A percentile compares a stretch with the other conserved stretches of the same genome.
phyloP scores from a whole-genome alignment of 2,329 filamentous ascomycete genomes.

The Cercospora beticola region DNA sequence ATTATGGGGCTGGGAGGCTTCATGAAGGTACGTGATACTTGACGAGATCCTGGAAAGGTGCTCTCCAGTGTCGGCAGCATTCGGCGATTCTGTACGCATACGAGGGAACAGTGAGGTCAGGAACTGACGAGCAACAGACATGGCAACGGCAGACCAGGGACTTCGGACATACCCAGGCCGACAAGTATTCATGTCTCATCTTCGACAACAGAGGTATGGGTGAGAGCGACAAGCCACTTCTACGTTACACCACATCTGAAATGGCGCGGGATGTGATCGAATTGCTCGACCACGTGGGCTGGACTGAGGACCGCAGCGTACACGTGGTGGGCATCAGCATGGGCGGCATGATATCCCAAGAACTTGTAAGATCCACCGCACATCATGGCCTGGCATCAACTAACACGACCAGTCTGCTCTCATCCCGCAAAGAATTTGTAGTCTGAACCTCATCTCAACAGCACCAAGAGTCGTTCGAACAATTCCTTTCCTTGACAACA shows the following conservation, averaged over 20 bases:
- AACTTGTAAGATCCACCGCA: conserved; percentile 54
- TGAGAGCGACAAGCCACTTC: conserved; percentile 71
- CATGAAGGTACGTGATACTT: conserved; percentile 46
- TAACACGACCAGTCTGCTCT: conserved; percentile 34
- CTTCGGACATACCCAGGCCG: conserved; percentile 70
- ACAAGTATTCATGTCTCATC: conserved; percentile 70
- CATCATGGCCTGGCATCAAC: background rate
- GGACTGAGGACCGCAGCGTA: conserved; percentile 58
- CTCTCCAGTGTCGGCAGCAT: background rate
- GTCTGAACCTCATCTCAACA: conserved; percentile 53
- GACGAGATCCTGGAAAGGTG: background rate
- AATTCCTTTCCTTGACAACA: conserved; percentile 59
- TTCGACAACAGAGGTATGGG: conserved; percentile 87
- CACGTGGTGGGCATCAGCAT: conserved; percentile 79
- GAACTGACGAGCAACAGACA: background rate
- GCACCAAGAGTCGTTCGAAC: conserved; percentile 51
- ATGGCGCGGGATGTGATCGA: conserved; percentile 81
- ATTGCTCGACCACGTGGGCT: conserved; percentile 66
- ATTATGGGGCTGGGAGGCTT: conserved; percentile 76
- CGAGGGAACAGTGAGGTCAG: conserved; percentile 48
- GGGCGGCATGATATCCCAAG: conserved; percentile 91
- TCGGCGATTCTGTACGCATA: background rate
- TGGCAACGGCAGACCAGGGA: conserved; percentile 77
- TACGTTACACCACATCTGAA: conserved; percentile 76
- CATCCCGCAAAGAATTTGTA: conserved; percentile 51